Base-by-base conservation (phyloP, 129 eudicot genomes). In the Helianthus annuus region DNA sequence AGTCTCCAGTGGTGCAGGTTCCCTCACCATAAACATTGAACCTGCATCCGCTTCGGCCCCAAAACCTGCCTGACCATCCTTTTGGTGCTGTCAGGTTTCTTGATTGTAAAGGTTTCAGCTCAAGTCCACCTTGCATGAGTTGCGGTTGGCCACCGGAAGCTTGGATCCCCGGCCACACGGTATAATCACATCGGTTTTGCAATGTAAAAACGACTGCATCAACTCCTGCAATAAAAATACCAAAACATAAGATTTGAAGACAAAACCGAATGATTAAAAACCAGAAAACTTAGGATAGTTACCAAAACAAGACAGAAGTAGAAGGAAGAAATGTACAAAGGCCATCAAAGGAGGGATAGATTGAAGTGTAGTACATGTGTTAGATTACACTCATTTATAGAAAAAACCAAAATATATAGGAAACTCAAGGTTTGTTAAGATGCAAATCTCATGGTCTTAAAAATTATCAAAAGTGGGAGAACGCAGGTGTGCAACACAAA, bases 401-500 rank as follows among this genome's bases (percentile, higher is more conserved):
- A 45, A 53, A 76, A 62, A 49, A 60, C 22, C 9, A 45, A 34
- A 24, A 11, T 13, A 32, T 60, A 10, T 48, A 69, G 67, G 48
- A 66, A 40, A 40, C 9, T 40, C 7, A 40, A 67, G 22, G 10
- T 29, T 29, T 57, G 24, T 16, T 58, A 6, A 38, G 61, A 44
- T 48, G 57, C 68, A 36, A 66, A 76, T 19, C 57, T 66, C 67
- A 68, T 76, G 69, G 39, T 76, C 13, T 44, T 66, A 54, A 58
- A 32, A 17, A 32, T 57, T 11, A 58, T 15, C 2, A 58, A 2
- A 68, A 58, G 51, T 68, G 46, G 22, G 48, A 16, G 48, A 22
- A 49, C 2, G 48, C 48, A 77, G 76, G 76, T 77, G 49, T 78
- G 72, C 77, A 63, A 65, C 77, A 78, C 77, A 78, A 71, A 71